phyloP scores from a whole-genome alignment of 78 protist species.

The Dictyostelium capitatum region DNA sequence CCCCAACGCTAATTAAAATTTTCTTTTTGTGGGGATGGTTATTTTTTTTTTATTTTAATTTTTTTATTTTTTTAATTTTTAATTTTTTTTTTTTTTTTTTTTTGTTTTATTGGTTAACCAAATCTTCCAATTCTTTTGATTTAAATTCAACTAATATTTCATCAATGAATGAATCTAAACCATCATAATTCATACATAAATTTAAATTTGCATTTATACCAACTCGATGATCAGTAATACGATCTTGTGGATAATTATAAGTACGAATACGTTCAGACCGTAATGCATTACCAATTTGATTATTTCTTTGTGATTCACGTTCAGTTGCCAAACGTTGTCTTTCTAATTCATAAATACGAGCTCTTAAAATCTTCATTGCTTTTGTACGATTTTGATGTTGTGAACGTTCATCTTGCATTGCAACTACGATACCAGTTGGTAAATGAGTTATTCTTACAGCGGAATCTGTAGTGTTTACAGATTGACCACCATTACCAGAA shows the following conservation, averaged over 20 bases:
- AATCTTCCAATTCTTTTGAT: slow-evolving; percentile 42
- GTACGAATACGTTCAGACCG: slow-evolving; percentile 91
- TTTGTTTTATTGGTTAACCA: not conserved
- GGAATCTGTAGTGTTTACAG: slow-evolving; percentile 95
- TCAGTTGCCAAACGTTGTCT: slow-evolving; percentile 32
- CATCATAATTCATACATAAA: slow-evolving; percentile 50
- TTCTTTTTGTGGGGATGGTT: no score
- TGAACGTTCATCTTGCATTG: slow-evolving; percentile 92
- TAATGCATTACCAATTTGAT: slow-evolving; percentile 83
- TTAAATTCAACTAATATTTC: slow-evolving; percentile 61
- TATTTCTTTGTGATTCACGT: slow-evolving; percentile 18
- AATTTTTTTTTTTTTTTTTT: slow-evolving; percentile 23
- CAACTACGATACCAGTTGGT: slow-evolving; percentile 93
- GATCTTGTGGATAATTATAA: slow-evolving; percentile 92
- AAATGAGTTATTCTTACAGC: slow-evolving; percentile 95
- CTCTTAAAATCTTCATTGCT: slow-evolving; percentile 86
- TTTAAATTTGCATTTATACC: slow-evolving; percentile 38
- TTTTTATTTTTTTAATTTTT: not conserved
- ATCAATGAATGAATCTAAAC: slow-evolving; percentile 57
- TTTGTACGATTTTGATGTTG: slow-evolving; percentile 88
- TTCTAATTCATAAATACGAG: slow-evolving; percentile 82
- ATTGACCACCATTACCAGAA: slow-evolving; percentile 97
- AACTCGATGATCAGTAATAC: slow-evolving; percentile 95
- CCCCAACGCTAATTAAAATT: no score
- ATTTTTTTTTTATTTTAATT: no score